phyloP scores from a whole-genome alignment of 495 filamentous ascomycete species.

The Penicillium psychrofluorescens region DNA sequence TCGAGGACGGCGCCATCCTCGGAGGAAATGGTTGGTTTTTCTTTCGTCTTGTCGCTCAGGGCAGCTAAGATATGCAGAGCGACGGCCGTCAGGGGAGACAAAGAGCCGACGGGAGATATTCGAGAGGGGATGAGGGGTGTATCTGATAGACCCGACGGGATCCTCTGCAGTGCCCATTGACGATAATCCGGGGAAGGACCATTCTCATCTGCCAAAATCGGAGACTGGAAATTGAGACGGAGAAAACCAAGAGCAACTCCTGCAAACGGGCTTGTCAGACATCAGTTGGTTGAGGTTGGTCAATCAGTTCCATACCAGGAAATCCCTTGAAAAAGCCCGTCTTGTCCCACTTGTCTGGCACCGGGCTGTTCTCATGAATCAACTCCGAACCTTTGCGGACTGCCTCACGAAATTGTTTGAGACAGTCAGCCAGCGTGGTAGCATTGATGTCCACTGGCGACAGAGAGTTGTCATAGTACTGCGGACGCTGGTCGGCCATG shows the following conservation, averaged over 20 bases:
- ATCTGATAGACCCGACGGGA: slow-evolving; percentile 20
- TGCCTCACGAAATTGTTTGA: slow-evolving; percentile 21
- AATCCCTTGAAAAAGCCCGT: slow-evolving; percentile 23
- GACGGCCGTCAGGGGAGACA: slow-evolving; percentile 20
- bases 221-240: slow-evolving; percentile 28
- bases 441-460: slow-evolving; percentile 8
- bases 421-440: slow-evolving; percentile 6
- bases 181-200: slow-evolving; percentile 14
- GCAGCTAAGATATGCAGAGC: slow-evolving; percentile 17
- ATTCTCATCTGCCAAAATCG: slow-evolving; percentile 8
- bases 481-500: slow-evolving; percentile 19
- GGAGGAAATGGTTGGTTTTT: slow-evolving; percentile 3
- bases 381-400: slow-evolving; percentile 20
- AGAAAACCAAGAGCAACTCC: slow-evolving; percentile 31
- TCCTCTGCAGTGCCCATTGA: slow-evolving; percentile 20
- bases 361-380: slow-evolving; percentile 15
- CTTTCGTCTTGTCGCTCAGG: neutral
- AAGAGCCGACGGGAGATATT: slow-evolving; percentile 25
- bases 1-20: slow-evolving; percentile 22
- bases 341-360: slow-evolving; percentile 15
- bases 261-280: slow-evolving; percentile 8
- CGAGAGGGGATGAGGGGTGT: slow-evolving; percentile 18
- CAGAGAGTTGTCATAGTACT: slow-evolving; percentile 19
- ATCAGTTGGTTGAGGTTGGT: neutral
- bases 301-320: slow-evolving; percentile 15